A percentile compares a stretch with the other conserved stretches of the same genome.
Evolutionary conservation across 2,329 filamentous ascomycete genomes (phyloP).

Genomic region (Diaporthe citrichinensis): DNA sequence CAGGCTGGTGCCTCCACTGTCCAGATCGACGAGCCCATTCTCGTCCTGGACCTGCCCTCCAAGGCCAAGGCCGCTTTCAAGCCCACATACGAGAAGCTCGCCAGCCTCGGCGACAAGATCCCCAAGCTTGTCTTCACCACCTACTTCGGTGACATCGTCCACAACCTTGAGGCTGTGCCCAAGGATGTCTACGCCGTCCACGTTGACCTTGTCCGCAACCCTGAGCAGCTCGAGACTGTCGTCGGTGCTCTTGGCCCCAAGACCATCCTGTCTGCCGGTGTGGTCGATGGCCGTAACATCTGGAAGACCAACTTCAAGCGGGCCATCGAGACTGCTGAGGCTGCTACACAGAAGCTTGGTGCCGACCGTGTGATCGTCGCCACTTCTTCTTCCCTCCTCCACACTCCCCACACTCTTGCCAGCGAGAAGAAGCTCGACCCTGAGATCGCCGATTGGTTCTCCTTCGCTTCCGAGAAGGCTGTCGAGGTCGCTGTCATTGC

Average conservation of each 20-base stretch:
- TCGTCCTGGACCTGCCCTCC: constrained; percentile 92
- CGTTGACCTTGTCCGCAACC: constrained; percentile 97
- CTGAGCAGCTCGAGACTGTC: constrained; percentile 94
- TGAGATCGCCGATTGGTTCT: constrained; percentile 98
- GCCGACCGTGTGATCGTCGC: constrained; percentile 98
- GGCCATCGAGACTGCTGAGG: constrained; percentile 91
- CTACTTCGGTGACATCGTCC: constrained; percentile 99
- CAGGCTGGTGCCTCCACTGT: constrained; percentile 95
- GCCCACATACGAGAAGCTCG: constrained; percentile 93
- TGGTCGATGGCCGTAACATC: constrained; percentile 99
- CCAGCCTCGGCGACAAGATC: constrained; percentile 81
- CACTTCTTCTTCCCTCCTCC: constrained; percentile 96
- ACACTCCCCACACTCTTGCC: constrained; percentile 97
- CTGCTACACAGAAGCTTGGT: constrained; percentile 92
- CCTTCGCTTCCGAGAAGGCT: constrained; percentile 96
- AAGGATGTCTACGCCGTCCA: constrained; percentile 88
- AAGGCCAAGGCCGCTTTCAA: constrained; percentile 98
- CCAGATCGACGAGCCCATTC: constrained; percentile 97
- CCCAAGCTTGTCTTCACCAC: constrained; percentile 93
- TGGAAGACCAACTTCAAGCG: constrained; percentile 99
- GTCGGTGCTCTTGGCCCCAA: constrained; percentile 86
- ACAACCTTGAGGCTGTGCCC: constrained; percentile 95
- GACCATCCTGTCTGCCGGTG: constrained; percentile 93
- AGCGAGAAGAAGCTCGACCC: constrained; percentile 98
- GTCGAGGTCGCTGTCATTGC: constrained; percentile 91